A percentile compares a stretch with the other conserved stretches of the same genome.
phyloP scores from a whole-genome alignment of 108 stramenopile species.

The Thalassiosira profunda region DNA sequence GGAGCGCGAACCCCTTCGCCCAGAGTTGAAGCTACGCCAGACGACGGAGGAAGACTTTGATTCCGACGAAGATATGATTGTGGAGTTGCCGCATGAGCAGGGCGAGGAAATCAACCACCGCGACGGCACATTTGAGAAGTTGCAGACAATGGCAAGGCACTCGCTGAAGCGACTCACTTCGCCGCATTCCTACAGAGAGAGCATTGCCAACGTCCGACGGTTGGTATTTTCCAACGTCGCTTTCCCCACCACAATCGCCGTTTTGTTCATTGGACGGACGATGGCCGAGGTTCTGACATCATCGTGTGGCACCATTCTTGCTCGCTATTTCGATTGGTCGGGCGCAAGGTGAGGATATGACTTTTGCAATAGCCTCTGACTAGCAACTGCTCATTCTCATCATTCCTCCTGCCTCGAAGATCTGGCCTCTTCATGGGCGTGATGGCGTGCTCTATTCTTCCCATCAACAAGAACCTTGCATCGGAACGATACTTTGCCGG shows the following conservation, averaged over 20 bases:
- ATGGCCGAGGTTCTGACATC: slow-evolving; percentile 27
- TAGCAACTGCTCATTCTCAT: not conserved
- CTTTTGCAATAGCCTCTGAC: not conserved
- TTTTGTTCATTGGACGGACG: slow-evolving; percentile 18
- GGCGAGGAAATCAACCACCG: slow-evolving; percentile 1
- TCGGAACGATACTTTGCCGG: slow-evolving; percentile 11
- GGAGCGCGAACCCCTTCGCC: not conserved
- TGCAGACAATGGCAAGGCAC: slow-evolving; percentile 40
- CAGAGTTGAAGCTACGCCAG: not conserved
- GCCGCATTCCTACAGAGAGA: slow-evolving; percentile 26
- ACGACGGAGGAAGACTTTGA: slow-evolving; percentile 44
- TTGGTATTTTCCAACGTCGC: slow-evolving; percentile 47
- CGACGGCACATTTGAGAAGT: slow-evolving; percentile 39
- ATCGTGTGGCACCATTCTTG: slow-evolving; percentile 34
- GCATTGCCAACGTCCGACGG: slow-evolving; percentile 22
- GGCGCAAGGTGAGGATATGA: slow-evolving; percentile 8
- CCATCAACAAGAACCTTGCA: slow-evolving; percentile 30
- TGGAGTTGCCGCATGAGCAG: not conserved
- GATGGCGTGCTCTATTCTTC: slow-evolving; percentile 28
- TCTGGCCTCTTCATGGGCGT: slow-evolving; percentile 38
- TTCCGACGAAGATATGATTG: slow-evolving; percentile 17
- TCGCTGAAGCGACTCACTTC: slow-evolving; percentile 19
- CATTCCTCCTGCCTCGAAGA: not conserved
- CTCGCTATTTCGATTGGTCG: slow-evolving; percentile 40
- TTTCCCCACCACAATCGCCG: slow-evolving; percentile 24